Evolutionary conservation across 2,329 filamentous ascomycete genomes (phyloP).

Genomic region (Cladosporium phlei): DNA sequence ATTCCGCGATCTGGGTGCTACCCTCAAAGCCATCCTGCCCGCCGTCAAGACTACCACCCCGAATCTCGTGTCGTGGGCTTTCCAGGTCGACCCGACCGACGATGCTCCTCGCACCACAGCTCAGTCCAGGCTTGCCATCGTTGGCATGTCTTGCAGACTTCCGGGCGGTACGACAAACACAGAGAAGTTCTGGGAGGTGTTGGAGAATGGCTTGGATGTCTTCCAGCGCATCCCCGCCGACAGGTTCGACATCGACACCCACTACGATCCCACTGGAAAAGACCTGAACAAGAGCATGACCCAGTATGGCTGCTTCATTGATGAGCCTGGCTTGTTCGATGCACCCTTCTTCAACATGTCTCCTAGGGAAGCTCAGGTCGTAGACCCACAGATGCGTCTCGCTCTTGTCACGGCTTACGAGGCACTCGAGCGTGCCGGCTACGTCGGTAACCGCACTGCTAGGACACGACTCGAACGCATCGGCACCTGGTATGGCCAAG

Average conservation of each 20-base stretch:
- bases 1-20: slow-evolving; percentile 20
- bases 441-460: slow-evolving; percentile 27
- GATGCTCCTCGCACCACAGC: not conserved
- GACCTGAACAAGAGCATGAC: slow-evolving; percentile 31
- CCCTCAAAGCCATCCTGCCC: slow-evolving; percentile 12
- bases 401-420: slow-evolving; percentile 26
- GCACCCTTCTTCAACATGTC: slow-evolving; percentile 39
- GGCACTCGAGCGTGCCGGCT: slow-evolving; percentile 25
- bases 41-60: not conserved
- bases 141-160: slow-evolving; percentile 25
- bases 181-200: slow-evolving; percentile 23
- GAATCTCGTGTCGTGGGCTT: slow-evolving; percentile 13
- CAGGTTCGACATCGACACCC: slow-evolving; percentile 30
- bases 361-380: slow-evolving; percentile 24
- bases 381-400: slow-evolving; percentile 23
- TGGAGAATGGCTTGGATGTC: slow-evolving; percentile 18
- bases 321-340: slow-evolving; percentile 37
- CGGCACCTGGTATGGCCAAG: slow-evolving; percentile 33
- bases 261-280: slow-evolving; percentile 33
- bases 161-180: slow-evolving; percentile 19
- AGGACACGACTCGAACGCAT: slow-evolving; percentile 28
- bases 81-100: not conserved
- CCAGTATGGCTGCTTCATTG: slow-evolving; percentile 36
- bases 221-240: slow-evolving; percentile 17
- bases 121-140: slow-evolving; percentile 22